Evolutionary conservation across 2,329 filamentous ascomycete species (phyloP), one percentile per base, ranked within the genome.

Genomic region (Helotiales sp.): DNA sequence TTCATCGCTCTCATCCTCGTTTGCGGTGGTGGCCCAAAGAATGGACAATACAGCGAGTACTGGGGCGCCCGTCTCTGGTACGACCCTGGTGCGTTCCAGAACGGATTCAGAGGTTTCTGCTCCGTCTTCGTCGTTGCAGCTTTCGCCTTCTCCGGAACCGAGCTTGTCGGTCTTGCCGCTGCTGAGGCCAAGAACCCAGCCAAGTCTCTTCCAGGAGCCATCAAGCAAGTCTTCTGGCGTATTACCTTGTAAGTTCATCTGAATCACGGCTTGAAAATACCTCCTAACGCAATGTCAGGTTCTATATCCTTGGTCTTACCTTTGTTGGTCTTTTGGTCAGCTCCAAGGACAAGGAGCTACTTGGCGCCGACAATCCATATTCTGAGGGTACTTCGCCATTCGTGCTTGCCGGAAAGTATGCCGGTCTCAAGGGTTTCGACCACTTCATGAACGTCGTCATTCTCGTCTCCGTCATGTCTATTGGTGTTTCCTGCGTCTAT

Each of bases 151-250:
- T 86, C 89, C 1, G 91, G 91, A 17, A 93, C 90, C 0, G 91
- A 93, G 76, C 83, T 92, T 8, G 89, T 93, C 54, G 91, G 91
- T 65, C 85, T 93, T 15, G 90, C 91, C 2, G 91, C 91, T 0
- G 91, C 91, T 40, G 91, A 94, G 77, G 90, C 91, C 1, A 88
- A 86, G 28, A 92, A 93, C 75, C 91, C 91, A 2, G 85, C 89
- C 65, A 92, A 95, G 77, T 91, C 90, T 1, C 84, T 97, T 0
- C 94, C 94, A 0, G 92, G 89, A 0, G 93, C 93, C 11, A 89
- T 96, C 75, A 96, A 96, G 80, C 93, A 96, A 78, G 93, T 97
- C 24, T 97, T 97, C 79, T 97, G 93, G 93, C 90, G 93, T 75
- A 96, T 97, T 75, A 88, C 89, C 5, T 84, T 96, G 68, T 60